These are phyloP conservation scores for Ogataea polymorpha DNA, from an alignment of 805 yeast genomes.

Conservation along the genomic window DNA sequence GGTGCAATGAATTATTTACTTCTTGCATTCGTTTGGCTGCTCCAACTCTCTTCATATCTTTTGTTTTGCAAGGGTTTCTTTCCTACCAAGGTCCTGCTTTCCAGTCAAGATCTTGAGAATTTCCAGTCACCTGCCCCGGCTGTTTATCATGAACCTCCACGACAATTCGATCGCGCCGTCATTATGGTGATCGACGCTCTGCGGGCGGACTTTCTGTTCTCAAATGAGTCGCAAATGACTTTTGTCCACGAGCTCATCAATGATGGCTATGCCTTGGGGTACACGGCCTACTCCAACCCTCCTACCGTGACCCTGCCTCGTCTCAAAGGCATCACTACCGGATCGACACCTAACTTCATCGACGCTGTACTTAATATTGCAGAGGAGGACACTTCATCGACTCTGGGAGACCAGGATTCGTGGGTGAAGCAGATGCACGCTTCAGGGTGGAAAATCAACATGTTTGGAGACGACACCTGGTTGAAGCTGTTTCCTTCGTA, in stretches of 20 bases:
- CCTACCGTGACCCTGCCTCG: constrained; percentile 97
- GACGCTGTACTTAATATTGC: constrained; percentile 94
- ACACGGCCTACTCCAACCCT: constrained; percentile 88
- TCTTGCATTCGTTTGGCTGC: constrained; percentile 20
- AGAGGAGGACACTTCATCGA: constrained; percentile 74
- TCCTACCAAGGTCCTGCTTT: constrained; percentile 78
- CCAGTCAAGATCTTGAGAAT: constrained; percentile 49
- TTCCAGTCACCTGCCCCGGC: constrained; percentile 31
- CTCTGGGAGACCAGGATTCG: constrained; percentile 73
- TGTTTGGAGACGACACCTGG: constrained; percentile 99
- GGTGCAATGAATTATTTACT: constrained; percentile 14
- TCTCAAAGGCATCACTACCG: constrained; percentile 89
- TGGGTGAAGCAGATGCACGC: constrained; percentile 71
- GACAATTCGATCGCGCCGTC: constrained; percentile 64
- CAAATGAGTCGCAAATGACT: constrained; percentile 59
- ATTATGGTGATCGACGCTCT: constrained; percentile 91
- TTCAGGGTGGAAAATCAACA: constrained; percentile 52
- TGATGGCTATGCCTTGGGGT: constrained; percentile 74
- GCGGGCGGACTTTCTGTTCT: constrained; percentile 81
- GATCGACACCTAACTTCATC: constrained; percentile 88
- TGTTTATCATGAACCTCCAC: constrained; percentile 28
- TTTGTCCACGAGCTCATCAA: constrained; percentile 64
- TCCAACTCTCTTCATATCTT: constrained; percentile 52
- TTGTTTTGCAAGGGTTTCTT: constrained; percentile 82
- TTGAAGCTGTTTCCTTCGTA: constrained; percentile 75